Base-by-base conservation (phyloP, 2,329 filamentous ascomycete genomes). In the Diaporthe citrichinensis region DNA sequence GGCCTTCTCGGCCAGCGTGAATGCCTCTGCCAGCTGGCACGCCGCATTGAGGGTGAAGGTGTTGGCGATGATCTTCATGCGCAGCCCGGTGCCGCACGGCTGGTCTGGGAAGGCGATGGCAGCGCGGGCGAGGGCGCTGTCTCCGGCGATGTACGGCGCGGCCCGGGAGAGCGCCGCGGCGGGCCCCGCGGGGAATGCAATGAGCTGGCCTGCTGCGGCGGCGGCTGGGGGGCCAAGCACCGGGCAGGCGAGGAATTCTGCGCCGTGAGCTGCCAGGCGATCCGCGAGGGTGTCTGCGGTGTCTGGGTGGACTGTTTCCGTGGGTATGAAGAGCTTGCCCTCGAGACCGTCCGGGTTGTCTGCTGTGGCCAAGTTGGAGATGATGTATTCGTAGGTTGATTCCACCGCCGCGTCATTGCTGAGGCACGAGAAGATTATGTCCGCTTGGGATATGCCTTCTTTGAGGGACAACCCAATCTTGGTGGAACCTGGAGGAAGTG, bases 31-130 rank as follows among this genome's bases (percentile, higher is more conserved):
- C 28, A 74, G 72, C 72, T 69, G 72, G 25, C 23, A 10, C 7
- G 34, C 39, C 1, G 41, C 55, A 28, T n/a, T 58, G 25, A 58
- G 28, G 7, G 44, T 74, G 61, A 69, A 69, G 1, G 53, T 74
- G 62, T 74, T 74, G 61, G 61, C 39, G 61, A 74, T 57, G 49
- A 69, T 74, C 41, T 71, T 74, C 39, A 59, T 69, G 53, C 8
- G 41, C 15, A 23, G n/a, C 4, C 31, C 72, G 3, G 23, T 53
- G n/a, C 28, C 61, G 3, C 31, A 68, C 7, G 62, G 23, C 62
- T n/a, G 41, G 15, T 53, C 39, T 7, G 39, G 39, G 20, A 71
- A 73, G 3, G 72, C 36, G 2, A 53, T 25, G 12, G 49, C 17
- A 9, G 61, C 61, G 36, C 53, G 61, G 14, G 51, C 23, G 14